Evolutionary conservation across 2,329 filamentous ascomycete genomes (phyloP).

Genomic region (Sarocladiaceae sp.): DNA sequence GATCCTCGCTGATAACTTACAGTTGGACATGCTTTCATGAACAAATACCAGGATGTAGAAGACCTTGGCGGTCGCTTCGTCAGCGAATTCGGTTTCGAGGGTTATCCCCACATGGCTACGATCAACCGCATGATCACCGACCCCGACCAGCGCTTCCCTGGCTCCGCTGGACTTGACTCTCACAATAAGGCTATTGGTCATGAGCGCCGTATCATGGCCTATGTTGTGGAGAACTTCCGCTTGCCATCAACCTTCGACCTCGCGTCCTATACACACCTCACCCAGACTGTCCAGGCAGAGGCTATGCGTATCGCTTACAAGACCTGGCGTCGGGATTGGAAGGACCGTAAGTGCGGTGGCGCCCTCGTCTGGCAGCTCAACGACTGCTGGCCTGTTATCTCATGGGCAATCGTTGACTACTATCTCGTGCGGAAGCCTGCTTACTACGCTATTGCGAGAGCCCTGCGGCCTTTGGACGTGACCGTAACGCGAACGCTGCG

Average conservation of each 20-base stretch:
- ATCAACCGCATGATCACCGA: too few relatives aligned
- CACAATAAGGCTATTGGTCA: conserved; percentile 77
- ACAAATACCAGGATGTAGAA: conserved; percentile 72
- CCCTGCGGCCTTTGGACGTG: conserved; percentile 55
- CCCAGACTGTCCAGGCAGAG: conserved; percentile 46
- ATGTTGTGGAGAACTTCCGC: conserved; percentile 69
- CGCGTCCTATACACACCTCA: conserved; percentile 9
- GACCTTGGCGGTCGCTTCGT: conserved; percentile 70
- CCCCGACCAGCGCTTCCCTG: conserved; percentile 51
- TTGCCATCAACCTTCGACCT: background rate
- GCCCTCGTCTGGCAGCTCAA: conserved; percentile 62
- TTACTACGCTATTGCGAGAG: conserved; percentile 34
- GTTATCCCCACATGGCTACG: too few relatives aligned
- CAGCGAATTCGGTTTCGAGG: conserved; percentile 72
- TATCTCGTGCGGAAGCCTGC: conserved; percentile 60
- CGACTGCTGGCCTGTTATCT: conserved; percentile 61
- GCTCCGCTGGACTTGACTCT: conserved; percentile 71
- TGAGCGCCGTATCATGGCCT: conserved; percentile 66
- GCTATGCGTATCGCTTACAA: conserved; percentile 40
- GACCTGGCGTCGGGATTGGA: conserved; percentile 56
- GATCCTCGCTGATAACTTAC: background rate
- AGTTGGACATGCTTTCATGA: conserved; percentile 64
- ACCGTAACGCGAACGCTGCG: conserved; percentile 44
- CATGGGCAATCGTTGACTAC: conserved; percentile 51
- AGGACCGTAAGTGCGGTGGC: conserved; percentile 57